These are phyloP conservation scores for Blastobotrys capitulatus DNA, from an alignment of 1,139 yeast species.

Conservation along the genomic window DNA sequence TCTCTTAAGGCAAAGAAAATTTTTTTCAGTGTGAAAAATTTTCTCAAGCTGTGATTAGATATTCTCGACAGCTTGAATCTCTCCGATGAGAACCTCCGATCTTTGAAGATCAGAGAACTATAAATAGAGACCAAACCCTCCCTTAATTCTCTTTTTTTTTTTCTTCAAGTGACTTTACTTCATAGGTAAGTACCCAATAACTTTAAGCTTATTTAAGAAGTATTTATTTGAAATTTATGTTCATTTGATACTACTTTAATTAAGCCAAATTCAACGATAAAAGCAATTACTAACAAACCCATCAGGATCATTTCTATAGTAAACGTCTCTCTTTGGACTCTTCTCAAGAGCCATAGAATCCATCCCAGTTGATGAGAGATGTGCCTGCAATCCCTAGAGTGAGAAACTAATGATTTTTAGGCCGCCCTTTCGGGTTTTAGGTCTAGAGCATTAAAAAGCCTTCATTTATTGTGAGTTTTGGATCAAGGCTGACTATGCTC, in stretches of 20 bases:
- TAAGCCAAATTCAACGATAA: too few relatives aligned
- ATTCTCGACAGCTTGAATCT: too few relatives aligned
- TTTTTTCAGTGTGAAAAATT: too few relatives aligned
- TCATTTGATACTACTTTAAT: too few relatives aligned
- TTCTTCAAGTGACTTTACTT: slow-evolving; percentile 12
- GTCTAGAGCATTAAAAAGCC: slow-evolving; percentile 4
- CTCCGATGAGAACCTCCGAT: too few relatives aligned
- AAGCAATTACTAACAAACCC: slow-evolving; percentile 2
- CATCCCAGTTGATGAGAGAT: slow-evolving; percentile 99
- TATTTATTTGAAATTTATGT: not conserved
- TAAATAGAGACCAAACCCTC: slow-evolving; percentile 8
- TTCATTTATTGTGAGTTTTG: slow-evolving; percentile 7
- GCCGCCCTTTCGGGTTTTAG: slow-evolving; percentile 5
- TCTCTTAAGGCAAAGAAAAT: too few relatives aligned
- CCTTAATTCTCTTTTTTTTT: slow-evolving; percentile 5
- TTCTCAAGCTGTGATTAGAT: too few relatives aligned
- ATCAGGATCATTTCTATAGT: slow-evolving; percentile 96
- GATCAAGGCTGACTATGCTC: slow-evolving; percentile 6
- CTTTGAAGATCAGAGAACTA: slow-evolving; percentile 2
- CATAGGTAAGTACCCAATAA: slow-evolving; percentile 11
- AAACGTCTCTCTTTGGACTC: slow-evolving; percentile 96
- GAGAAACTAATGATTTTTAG: slow-evolving; percentile 40
- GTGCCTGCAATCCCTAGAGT: slow-evolving; percentile 92
- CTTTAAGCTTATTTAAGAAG: not conserved
- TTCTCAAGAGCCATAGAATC: slow-evolving; percentile 99